Conservation (phyloP, 1,284 basidiomycete genomes). For the Austropuccinia psidii region DNA sequence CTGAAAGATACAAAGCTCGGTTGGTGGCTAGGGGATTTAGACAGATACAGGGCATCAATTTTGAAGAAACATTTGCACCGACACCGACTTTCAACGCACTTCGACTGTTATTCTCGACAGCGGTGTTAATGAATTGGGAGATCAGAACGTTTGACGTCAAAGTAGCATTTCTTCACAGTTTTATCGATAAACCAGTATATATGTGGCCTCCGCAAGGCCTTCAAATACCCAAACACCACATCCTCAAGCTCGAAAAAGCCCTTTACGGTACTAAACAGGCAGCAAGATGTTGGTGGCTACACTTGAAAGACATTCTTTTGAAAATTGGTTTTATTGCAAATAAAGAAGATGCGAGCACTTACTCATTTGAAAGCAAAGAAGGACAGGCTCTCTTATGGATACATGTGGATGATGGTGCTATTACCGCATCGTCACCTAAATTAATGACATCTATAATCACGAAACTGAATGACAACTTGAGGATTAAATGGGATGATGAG, state of each 20-base stretch:
- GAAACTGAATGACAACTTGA: no score
- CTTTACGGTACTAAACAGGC: conserved; percentile 9
- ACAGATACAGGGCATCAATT: not conserved
- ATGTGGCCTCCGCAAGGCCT: not conserved
- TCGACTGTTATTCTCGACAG: not conserved
- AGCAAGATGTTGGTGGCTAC: not conserved
- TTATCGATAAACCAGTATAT: not conserved
- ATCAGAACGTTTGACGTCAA: not conserved
- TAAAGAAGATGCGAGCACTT: not conserved
- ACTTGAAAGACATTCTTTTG: not conserved
- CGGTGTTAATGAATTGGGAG: not conserved
- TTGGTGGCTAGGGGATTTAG: not conserved
- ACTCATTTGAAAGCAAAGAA: no score
- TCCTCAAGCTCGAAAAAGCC: not conserved
- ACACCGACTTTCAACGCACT: conserved; percentile 7
- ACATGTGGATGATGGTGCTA: no score
- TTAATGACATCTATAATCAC: no score
- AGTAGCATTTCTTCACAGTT: conserved; percentile 1
- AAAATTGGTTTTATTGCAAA: not conserved
- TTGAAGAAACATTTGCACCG: not conserved
- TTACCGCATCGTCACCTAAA: no score
- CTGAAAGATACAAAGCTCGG: not conserved
- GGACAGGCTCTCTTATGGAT: no score
- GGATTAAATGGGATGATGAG: no score
- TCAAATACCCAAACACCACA: no score